phyloP scores from a whole-genome alignment of 1,139 yeast species.

The Suhomyces choctaworum region DNA sequence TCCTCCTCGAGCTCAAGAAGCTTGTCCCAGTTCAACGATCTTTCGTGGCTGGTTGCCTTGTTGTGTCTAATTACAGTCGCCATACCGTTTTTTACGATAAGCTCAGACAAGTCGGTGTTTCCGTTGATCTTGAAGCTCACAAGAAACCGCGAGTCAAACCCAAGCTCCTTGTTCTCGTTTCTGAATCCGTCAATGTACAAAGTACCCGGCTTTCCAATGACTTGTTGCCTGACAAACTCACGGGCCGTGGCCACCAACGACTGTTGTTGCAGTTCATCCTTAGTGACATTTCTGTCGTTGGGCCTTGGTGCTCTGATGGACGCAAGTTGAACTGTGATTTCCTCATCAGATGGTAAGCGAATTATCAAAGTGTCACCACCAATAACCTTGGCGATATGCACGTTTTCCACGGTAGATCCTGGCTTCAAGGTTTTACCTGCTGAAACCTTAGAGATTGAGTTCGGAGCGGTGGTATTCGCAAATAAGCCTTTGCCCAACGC shows the following conservation, averaged over 20 bases:
- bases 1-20: slow-evolving; percentile 68
- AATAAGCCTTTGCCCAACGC: slow-evolving; percentile 62
- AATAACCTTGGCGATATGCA: slow-evolving; percentile 57
- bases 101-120: slow-evolving; percentile 59
- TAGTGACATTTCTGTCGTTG: slow-evolving; percentile 55
- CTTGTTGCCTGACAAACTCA: slow-evolving; percentile 68
- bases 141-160: slow-evolving; percentile 63
- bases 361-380: slow-evolving; percentile 69
- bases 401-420: slow-evolving; percentile 53
- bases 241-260: slow-evolving; percentile 64
- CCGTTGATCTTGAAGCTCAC: slow-evolving; percentile 51
- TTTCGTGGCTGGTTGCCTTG: slow-evolving; percentile 65
- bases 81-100: slow-evolving; percentile 63
- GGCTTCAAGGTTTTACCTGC: slow-evolving; percentile 30
- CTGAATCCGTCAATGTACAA: slow-evolving; percentile 66
- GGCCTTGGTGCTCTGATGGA: slow-evolving; percentile 74
- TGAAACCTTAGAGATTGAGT: slow-evolving; percentile 19
- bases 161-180: slow-evolving; percentile 55
- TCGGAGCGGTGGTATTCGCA: slow-evolving; percentile 39
- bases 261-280: slow-evolving; percentile 35
- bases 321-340: slow-evolving; percentile 67
- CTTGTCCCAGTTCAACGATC: slow-evolving; percentile 77
- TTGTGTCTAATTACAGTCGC: slow-evolving; percentile 81
- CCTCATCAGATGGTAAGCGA: slow-evolving; percentile 47
- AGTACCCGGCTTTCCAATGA: slow-evolving; percentile 68